These are phyloP conservation scores for Favolaschia claudopus DNA, from an alignment of 768 basidiomycete species.

Conservation along the genomic window DNA sequence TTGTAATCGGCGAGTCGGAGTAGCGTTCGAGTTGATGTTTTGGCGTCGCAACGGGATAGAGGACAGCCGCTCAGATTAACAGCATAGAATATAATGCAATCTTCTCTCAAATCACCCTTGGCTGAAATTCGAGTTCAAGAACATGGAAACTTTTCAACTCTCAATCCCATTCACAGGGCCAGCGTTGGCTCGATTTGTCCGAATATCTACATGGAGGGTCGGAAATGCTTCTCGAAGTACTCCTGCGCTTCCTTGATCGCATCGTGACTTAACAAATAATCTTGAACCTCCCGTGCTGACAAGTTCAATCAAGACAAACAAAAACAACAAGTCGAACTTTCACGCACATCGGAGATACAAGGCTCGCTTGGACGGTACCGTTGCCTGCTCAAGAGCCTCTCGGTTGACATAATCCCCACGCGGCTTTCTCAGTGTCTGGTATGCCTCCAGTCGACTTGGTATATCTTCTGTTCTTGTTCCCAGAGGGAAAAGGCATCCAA, in stretches of 20 bases:
- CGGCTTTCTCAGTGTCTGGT: neutral
- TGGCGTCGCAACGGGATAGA: too few relatives aligned
- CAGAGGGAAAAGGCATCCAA: constrained; percentile 3
- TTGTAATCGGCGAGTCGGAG: constrained; percentile 52
- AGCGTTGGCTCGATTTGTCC: too few relatives aligned
- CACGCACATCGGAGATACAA: neutral
- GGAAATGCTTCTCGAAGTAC: constrained; percentile 12
- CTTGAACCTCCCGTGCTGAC: constrained; percentile 6
- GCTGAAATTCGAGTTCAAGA: too few relatives aligned
- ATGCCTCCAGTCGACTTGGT: neutral
- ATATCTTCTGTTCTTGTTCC: neutral
- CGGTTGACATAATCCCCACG: neutral
- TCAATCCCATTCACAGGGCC: too few relatives aligned
- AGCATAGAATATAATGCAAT: too few relatives aligned
- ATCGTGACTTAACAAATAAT: constrained; percentile 9
- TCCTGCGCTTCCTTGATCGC: constrained; percentile 9
- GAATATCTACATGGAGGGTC: too few relatives aligned
- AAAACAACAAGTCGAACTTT: too few relatives aligned
- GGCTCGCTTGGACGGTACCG: neutral
- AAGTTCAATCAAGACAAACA: too few relatives aligned
- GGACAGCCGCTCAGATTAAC: too few relatives aligned
- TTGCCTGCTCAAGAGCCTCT: constrained; percentile 1
- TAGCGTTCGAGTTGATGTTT: too few relatives aligned
- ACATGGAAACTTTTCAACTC: too few relatives aligned
- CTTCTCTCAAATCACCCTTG: too few relatives aligned